Conservation (phyloP, 2,329 filamentous ascomycete species). For the Pseudomassariella vexata region DNA sequence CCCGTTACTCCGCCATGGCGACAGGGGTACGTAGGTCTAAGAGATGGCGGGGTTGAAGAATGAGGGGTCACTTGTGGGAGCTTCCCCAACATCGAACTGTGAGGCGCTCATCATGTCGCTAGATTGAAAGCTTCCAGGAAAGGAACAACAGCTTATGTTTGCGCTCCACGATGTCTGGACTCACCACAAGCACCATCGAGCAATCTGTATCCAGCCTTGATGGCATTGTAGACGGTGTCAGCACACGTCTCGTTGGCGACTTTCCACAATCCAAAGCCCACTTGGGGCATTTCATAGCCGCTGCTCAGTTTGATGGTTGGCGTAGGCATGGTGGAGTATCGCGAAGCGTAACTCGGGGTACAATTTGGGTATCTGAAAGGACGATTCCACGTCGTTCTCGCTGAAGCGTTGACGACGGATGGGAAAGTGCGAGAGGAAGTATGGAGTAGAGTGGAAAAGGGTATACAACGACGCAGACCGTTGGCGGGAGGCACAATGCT, state of each 20-base stretch:
- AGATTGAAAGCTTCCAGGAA: background rate
- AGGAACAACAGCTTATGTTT: too few relatives aligned
- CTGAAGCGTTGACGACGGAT: too few relatives aligned
- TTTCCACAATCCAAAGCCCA: conserved; percentile 80
- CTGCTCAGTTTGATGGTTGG: conserved; percentile 57
- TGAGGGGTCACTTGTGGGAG: too few relatives aligned
- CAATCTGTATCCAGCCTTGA: conserved; percentile 57
- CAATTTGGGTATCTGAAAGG: background rate
- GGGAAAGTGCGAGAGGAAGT: too few relatives aligned
- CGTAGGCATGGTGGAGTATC: conserved; percentile 14
- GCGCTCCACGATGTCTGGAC: too few relatives aligned
- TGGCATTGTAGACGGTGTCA: conserved; percentile 72
- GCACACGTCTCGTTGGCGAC: conserved; percentile 67
- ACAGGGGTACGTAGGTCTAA: background rate
- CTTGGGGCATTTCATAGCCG: conserved; percentile 66
- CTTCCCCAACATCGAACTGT: background rate
- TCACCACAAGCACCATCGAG: conserved; percentile 56
- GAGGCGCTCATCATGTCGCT: conserved; percentile 2
- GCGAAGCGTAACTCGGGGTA: too few relatives aligned
- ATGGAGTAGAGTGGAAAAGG: too few relatives aligned
- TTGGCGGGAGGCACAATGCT: too few relatives aligned
- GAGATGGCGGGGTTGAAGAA: conserved; percentile 4
- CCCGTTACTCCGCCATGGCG: background rate
- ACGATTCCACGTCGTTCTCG: background rate
- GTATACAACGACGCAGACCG: too few relatives aligned